phyloP scores from a whole-genome alignment of 2,329 filamentous ascomycete species.

The Colletotrichum incanum region DNA sequence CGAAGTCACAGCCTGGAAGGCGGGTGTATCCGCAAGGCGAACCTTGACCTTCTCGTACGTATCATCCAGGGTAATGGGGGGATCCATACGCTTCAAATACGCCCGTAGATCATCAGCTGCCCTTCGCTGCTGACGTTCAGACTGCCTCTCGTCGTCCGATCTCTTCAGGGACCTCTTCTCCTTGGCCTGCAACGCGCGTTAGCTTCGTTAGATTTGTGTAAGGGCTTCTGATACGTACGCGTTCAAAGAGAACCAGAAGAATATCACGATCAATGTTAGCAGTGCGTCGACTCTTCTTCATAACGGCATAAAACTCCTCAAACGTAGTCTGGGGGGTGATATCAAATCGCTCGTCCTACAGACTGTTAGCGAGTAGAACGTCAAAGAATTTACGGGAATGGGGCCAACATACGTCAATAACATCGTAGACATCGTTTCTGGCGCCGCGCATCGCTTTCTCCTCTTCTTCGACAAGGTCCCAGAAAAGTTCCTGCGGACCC shows the following conservation, averaged over 20 bases:
- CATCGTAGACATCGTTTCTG: constrained; percentile 88
- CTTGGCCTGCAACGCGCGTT: constrained; percentile 71
- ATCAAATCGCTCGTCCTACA: constrained; percentile 90
- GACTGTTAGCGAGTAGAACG: constrained; percentile 54
- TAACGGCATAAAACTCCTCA: constrained; percentile 87
- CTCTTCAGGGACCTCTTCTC: constrained; percentile 85
- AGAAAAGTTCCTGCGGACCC: constrained; percentile 91
- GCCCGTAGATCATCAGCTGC: constrained; percentile 88
- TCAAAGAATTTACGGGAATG: not conserved
- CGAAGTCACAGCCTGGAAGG: constrained; percentile 86
- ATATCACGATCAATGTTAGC: constrained; percentile 87
- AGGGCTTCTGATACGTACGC: constrained; percentile 64
- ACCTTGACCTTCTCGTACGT: constrained; percentile 91
- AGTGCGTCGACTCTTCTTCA: constrained; percentile 90
- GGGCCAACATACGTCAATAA: constrained; percentile 80
- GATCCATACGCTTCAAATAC: constrained; percentile 90
- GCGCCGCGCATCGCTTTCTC: constrained; percentile 87
- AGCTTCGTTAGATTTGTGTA: not conserved
- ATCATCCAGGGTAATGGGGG: constrained; percentile 82
- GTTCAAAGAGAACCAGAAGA: constrained; percentile 86
- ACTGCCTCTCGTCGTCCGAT: constrained; percentile 86
- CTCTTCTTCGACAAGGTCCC: constrained; percentile 95
- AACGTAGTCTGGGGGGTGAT: constrained; percentile 88
- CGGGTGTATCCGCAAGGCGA: constrained; percentile 84
- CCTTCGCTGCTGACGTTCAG: constrained; percentile 88